Conservation (phyloP, 176 grass and related monocot genomes). For the Oryza glaberrima region DNA sequence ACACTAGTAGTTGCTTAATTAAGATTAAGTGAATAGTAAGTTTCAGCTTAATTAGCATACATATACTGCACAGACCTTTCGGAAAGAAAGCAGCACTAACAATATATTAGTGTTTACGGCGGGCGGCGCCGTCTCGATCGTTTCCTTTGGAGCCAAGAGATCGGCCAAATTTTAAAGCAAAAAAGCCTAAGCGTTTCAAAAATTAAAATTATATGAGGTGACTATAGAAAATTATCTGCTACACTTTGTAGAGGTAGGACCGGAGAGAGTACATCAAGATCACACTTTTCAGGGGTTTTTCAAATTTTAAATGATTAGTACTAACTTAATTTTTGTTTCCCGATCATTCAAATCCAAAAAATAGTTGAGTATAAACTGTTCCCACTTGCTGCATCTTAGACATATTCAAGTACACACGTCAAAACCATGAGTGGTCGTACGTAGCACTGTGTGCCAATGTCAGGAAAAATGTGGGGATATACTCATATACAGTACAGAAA, state of each 20-base stretch:
- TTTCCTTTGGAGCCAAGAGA: slow-evolving; percentile 4
- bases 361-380: background rate
- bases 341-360: background rate
- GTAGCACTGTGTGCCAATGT: background rate
- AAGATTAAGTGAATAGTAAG: slow-evolving; percentile 1
- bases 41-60: background rate
- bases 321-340: background rate
- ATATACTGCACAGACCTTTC: slow-evolving; percentile 6
- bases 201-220: background rate
- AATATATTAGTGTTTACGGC: slow-evolving; percentile 33
- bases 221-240: slow-evolving; percentile 22
- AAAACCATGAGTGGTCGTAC: background rate
- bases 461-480: background rate
- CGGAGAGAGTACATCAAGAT: slow-evolving; percentile 7
- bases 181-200: slow-evolving; percentile 11
- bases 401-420: background rate
- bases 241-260: background rate
- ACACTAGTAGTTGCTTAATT: background rate
- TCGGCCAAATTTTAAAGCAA: background rate
- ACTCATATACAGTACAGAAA: background rate
- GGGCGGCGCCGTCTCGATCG: slow-evolving; percentile 32
- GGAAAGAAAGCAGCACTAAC: slow-evolving; percentile 38
- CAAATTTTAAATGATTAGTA: background rate
- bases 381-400: background rate
- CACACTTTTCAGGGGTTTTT: slow-evolving; percentile 18